Evolutionary conservation across 352 stramenopile genomes (phyloP), one percentile per base, ranked within the genome.

Genomic region (Globisporangium camurandrum): DNA sequence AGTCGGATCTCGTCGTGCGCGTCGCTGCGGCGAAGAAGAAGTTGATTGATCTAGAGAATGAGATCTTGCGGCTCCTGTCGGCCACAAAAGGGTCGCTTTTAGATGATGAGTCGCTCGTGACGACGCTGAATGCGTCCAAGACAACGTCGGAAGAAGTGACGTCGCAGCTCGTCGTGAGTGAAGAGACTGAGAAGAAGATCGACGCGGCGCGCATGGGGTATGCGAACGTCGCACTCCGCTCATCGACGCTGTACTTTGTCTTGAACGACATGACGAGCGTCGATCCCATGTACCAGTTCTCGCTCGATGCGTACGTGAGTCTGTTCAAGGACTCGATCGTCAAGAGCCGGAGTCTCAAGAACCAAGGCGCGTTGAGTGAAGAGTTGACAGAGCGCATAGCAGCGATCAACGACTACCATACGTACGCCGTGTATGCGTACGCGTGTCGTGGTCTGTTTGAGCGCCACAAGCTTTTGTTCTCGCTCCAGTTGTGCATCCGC

Each of bases 281-380:
- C 1, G 95, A 98, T 44, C 86, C 93, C 7, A 98, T 98, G 95
- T 98, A 98, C 66, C 92, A 98, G 59, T 98, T 98, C 56, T 97
- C 86, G 8, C 67, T 98, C 14, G 94, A 98, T 40, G 83, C 87
- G 1, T 98, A 98, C 55, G 81, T 97, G 17, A 84, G 90, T 23
- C 61, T 98, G 23, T 98, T 98, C 64, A 89, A 97, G 38, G 71
- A 94, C 30, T 97, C 86, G 19, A 97, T 98, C 43, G 62, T 93
- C 14, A 91, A 87, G 49, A 88, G 71, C 20, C 76, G 84, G 17
- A 91, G 70, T 49, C 62, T 91, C 22, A 87, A 88, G 53, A 89
- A 85, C 50, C 81, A 89, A 46, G 70, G 75, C 17, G 79, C 77
- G 5, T 62, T 93, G 4, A 92, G 64, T 27, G 84, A 94, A 48